These are phyloP conservation scores for Obba rivulosa DNA, from an alignment of 768 basidiomycete species.

Conservation along the genomic window DNA sequence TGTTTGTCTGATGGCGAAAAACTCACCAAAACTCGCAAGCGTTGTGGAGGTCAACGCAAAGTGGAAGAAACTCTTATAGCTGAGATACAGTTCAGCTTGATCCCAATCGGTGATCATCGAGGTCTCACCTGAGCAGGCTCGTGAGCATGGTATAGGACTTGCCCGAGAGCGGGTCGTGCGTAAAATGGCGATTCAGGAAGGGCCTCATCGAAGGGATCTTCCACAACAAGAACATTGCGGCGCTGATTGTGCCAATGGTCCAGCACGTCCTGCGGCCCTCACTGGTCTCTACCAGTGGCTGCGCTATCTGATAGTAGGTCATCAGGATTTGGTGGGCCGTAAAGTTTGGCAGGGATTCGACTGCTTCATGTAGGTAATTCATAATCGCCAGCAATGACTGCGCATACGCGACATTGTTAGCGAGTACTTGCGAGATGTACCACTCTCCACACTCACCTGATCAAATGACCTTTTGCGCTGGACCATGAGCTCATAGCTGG, in stretches of 20 bases:
- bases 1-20: not conserved
- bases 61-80: slow-evolving; percentile 69
- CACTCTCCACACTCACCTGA: no score
- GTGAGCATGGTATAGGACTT: slow-evolving; percentile 73
- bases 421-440: no score
- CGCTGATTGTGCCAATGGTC: slow-evolving; percentile 68
- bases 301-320: slow-evolving; percentile 48
- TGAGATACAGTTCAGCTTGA: slow-evolving; percentile 21
- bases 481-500: no score
- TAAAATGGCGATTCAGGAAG: slow-evolving; percentile 64
- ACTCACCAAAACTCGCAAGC: slow-evolving; percentile 73
- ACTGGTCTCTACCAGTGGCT: slow-evolving; percentile 59
- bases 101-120: not conserved
- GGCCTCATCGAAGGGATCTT: slow-evolving; percentile 57
- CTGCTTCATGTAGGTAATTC: no score
- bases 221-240: slow-evolving; percentile 70
- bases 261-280: slow-evolving; percentile 73
- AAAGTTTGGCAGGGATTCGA: no score
- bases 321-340: no score
- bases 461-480: no score
- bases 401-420: no score
- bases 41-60: slow-evolving; percentile 76
- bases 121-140: slow-evolving; percentile 68
- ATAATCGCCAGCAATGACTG: no score
- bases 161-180: slow-evolving; percentile 79